Conservation (phyloP, 2,329 filamentous ascomycete species). For the Penicillium nordicum region DNA sequence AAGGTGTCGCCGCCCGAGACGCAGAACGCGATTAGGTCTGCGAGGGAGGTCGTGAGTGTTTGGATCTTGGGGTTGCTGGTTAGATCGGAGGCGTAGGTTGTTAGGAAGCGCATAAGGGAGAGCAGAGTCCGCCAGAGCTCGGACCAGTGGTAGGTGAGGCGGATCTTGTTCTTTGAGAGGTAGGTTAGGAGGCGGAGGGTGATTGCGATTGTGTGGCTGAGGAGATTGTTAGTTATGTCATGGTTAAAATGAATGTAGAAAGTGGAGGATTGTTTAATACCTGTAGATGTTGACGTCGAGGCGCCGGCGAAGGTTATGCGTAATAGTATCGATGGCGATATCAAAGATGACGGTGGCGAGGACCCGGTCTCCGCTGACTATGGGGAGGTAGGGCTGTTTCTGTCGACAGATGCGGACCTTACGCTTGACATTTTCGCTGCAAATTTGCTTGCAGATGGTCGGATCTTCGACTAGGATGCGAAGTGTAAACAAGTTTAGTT, state of each 20-base stretch:
- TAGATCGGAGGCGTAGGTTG: conserved; percentile 78
- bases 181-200: conserved; percentile 79
- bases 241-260: neutral
- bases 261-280: conserved; percentile 28
- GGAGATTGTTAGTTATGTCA: neutral
- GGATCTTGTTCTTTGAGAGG: conserved; percentile 75
- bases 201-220: conserved; percentile 69
- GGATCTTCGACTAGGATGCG: conserved; percentile 85
- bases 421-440: conserved; percentile 70
- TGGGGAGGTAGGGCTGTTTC: conserved; percentile 76
- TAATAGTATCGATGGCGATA: conserved; percentile 83
- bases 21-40: conserved; percentile 78
- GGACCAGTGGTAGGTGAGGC: conserved; percentile 87
- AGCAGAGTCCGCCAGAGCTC: conserved; percentile 89
- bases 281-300: conserved; percentile 84
- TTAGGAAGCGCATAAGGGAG: conserved; percentile 83
- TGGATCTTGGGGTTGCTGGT: conserved; percentile 66
- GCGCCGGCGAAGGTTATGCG: conserved; percentile 83
- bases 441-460: conserved; percentile 75
- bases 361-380: conserved; percentile 68
- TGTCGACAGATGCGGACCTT: conserved; percentile 83
- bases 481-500: conserved; percentile 79
- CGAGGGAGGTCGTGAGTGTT: conserved; percentile 69
- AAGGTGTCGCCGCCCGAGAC: conserved; percentile 87
- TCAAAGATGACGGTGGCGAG: conserved; percentile 77